phyloP scores from a whole-genome alignment of 768 basidiomycete genomes.

The Dacryopinax primogenitus region DNA sequence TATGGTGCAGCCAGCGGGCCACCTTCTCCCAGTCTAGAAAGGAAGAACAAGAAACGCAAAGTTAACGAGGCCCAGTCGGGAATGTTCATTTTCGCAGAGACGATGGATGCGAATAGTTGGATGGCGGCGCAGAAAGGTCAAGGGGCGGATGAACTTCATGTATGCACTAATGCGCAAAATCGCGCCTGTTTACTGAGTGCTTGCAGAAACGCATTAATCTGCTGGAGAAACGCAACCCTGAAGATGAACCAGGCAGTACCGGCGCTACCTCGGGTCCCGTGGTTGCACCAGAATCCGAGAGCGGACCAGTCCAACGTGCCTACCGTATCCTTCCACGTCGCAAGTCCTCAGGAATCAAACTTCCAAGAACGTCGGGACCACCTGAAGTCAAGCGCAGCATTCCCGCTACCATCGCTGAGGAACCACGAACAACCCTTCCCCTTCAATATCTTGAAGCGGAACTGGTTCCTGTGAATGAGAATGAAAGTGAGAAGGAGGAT shows the following conservation, averaged over 20 bases:
- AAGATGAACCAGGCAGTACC: background rate
- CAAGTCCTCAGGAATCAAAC: background rate
- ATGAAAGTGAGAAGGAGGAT: background rate
- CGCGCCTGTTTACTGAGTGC: background rate
- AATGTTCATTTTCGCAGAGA: conserved; percentile 1
- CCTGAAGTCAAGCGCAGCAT: background rate
- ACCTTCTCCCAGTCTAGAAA: background rate
- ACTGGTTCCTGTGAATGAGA: background rate
- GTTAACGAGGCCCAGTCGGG: background rate
- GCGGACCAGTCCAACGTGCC: background rate
- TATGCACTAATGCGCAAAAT: background rate
- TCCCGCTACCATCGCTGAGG: background rate
- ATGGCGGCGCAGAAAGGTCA: background rate
- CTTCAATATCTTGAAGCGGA: conserved; percentile 1
- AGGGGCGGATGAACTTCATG: background rate
- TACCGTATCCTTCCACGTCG: background rate
- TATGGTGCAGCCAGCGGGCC: background rate
- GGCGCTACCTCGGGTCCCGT: background rate
- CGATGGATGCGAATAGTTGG: background rate
- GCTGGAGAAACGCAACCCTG: background rate
- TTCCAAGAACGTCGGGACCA: background rate
- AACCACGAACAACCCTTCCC: background rate
- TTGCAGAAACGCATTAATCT: background rate
- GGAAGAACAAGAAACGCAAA: background rate
- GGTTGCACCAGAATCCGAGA: background rate